Conservation (phyloP, 371 early-diverging fungal genomes). For the Rhizopus delemar region DNA sequence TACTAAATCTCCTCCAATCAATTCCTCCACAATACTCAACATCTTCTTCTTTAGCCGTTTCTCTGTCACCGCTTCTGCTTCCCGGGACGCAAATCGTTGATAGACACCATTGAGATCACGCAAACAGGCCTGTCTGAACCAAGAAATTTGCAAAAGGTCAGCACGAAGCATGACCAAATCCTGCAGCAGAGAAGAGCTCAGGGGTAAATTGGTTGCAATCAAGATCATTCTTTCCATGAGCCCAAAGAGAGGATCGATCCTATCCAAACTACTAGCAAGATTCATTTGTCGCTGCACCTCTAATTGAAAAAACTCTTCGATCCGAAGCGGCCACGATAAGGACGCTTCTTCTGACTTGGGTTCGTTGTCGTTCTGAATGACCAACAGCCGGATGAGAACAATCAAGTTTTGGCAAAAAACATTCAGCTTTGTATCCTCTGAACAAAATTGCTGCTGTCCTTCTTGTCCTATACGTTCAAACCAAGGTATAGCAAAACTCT, state of each 20-base stretch:
- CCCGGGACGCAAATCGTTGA: slow-evolving; percentile 44
- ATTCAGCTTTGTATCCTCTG: slow-evolving; percentile 35
- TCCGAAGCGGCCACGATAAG: slow-evolving; percentile 32
- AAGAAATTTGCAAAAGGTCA: slow-evolving; percentile 40
- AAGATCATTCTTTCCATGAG: slow-evolving; percentile 38
- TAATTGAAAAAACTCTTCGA: slow-evolving; percentile 39
- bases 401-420: slow-evolving; percentile 55
- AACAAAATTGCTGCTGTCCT: slow-evolving; percentile 31
- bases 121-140: slow-evolving; percentile 51
- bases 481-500: slow-evolving; percentile 46
- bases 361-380: slow-evolving; percentile 43
- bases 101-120: slow-evolving; percentile 50
- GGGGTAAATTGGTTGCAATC: slow-evolving; percentile 42
- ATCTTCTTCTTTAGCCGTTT: slow-evolving; percentile 46
- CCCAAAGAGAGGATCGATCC: slow-evolving; percentile 43
- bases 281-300: slow-evolving; percentile 34
- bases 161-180: slow-evolving; percentile 42
- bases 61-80: slow-evolving; percentile 28
- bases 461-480: slow-evolving; percentile 42
- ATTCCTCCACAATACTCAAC: slow-evolving; percentile 45
- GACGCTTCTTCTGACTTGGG: slow-evolving; percentile 16
- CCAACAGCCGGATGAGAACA: slow-evolving; percentile 46
- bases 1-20: slow-evolving; percentile 35
- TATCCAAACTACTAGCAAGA: slow-evolving; percentile 36
- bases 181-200: slow-evolving; percentile 44